Evolutionary conservation across 768 basidiomycete species (phyloP).

Genomic region (Psilocybe sp.): DNA sequence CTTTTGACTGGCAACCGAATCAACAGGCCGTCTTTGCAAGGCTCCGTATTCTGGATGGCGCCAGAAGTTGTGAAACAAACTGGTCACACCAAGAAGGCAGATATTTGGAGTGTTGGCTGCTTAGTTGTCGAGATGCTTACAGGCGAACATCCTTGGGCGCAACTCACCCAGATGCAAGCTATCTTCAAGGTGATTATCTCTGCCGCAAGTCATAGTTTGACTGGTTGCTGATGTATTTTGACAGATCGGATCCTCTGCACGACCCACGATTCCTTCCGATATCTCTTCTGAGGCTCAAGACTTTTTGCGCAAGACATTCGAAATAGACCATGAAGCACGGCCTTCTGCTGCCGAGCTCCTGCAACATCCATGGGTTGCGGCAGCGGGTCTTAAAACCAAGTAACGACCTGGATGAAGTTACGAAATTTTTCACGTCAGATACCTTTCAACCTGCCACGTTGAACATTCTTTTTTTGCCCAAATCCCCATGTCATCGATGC

Average conservation of each 20-base stretch:
- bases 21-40: slow-evolving; percentile 91
- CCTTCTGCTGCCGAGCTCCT: slow-evolving; percentile 78
- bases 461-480: too few relatives aligned
- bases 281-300: slow-evolving; percentile 86
- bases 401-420: neutral
- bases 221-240: neutral
- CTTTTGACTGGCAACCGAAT: slow-evolving; percentile 60
- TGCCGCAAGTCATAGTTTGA: neutral
- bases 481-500: neutral
- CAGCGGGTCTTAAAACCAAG: slow-evolving; percentile 3
- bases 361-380: slow-evolving; percentile 66
- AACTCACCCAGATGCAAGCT: slow-evolving; percentile 97
- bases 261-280: slow-evolving; percentile 87
- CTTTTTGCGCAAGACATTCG: slow-evolving; percentile 85
- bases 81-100: slow-evolving; percentile 86
- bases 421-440: too few relatives aligned
- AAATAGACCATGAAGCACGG: slow-evolving; percentile 75
- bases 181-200: slow-evolving; percentile 78
- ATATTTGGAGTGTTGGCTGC: slow-evolving; percentile 96
- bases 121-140: slow-evolving; percentile 96
- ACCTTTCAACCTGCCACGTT: too few relatives aligned
- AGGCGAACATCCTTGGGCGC: slow-evolving; percentile 93
- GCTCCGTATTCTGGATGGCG: slow-evolving; percentile 99
- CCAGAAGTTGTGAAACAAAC: slow-evolving; percentile 98
- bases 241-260: slow-evolving; percentile 89